Evolutionary conservation across 108 stramenopile species (phyloP), one percentile per base, ranked within the genome.

Genomic region (Fistulifera pelliculosa): DNA sequence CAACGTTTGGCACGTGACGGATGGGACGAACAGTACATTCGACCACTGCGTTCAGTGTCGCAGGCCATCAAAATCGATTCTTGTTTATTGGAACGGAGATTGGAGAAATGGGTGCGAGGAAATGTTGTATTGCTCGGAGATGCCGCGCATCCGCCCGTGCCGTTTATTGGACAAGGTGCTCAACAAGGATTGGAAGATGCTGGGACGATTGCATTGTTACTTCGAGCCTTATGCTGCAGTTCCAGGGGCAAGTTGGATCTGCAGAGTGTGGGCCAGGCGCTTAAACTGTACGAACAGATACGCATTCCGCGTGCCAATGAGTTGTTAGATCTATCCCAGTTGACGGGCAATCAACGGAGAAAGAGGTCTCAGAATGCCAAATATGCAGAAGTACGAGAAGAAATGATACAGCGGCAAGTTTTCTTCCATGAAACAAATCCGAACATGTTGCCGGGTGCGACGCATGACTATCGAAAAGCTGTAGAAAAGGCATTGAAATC

Each of bases 151-250:
- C 79, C 83, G 22, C 76, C 79, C 4, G 79, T 80, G 7, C 83
- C 83, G 0, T 80, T 73, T 54, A 62, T 80, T 28, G 83, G 83
- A 16, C 83, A 85, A 60, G 83, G 83, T 0, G 79, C 83, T 17
- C 66, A 72, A 53, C 74, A 74, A 75, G 83, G 76, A 15, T 64
- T 80, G 47, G 83, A 85, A 53, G 83, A 85, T 62, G 77, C 76
- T 3, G 31, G 31, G 31, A 35, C 31, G 8, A 3, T 35, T 3
- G 31, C 31, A 8, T 35, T 35, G 31, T 35, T 35, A 8, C 31
- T 35, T 3, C 31, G 31, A 35, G 31, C 31, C 31, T 35, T 35
- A 8, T 35, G 31, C 8, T 35, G 31, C 31, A 35, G 31, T 8
- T 6, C 2, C 16, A 14, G 16, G 53, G 45, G 1, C 17, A 6